Evolutionary conservation across 257 asterid species (phyloP).

Genomic region (Nemophila menziesii): DNA sequence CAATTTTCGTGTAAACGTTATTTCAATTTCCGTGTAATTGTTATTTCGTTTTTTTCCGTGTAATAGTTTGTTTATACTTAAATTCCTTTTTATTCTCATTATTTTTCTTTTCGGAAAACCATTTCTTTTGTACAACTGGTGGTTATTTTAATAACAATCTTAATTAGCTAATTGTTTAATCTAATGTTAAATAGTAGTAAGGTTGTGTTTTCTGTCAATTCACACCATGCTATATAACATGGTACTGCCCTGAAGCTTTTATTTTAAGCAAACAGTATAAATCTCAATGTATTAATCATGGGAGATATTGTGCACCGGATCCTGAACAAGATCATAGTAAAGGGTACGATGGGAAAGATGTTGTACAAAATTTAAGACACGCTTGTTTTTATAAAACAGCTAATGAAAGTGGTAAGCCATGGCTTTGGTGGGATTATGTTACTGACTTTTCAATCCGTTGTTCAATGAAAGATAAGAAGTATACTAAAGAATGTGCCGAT

Average conservation of each 20-base stretch:
- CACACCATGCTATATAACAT: conserved; percentile 36
- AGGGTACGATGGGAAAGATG: conserved; percentile 39
- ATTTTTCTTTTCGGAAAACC: too few relatives aligned
- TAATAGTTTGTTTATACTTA: too few relatives aligned
- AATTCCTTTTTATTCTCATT: too few relatives aligned
- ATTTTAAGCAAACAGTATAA: conserved; percentile 31
- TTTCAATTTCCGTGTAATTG: too few relatives aligned
- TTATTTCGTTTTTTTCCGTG: too few relatives aligned
- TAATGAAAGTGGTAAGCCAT: conserved; percentile 30
- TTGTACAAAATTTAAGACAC: conserved; percentile 30
- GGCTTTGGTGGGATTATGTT: conserved; percentile 44
- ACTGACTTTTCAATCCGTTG: conserved; percentile 33
- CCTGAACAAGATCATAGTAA: conserved; percentile 33
- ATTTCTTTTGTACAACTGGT: too few relatives aligned
- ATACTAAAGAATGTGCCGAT: conserved; percentile 33
- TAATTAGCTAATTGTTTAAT: too few relatives aligned
- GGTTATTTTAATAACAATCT: too few relatives aligned
- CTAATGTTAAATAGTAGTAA: too few relatives aligned
- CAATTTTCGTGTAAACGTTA: too few relatives aligned
- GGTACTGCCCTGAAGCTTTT: conserved; percentile 37
- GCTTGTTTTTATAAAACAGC: conserved; percentile 31
- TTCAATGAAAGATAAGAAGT: conserved; percentile 37
- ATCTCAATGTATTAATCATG: conserved; percentile 37
- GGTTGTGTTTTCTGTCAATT: too few relatives aligned
- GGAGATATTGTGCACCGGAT: conserved; percentile 40